Base-by-base conservation (phyloP, 192 early-diverging fungal genomes). In the Coemansia sp. region DNA sequence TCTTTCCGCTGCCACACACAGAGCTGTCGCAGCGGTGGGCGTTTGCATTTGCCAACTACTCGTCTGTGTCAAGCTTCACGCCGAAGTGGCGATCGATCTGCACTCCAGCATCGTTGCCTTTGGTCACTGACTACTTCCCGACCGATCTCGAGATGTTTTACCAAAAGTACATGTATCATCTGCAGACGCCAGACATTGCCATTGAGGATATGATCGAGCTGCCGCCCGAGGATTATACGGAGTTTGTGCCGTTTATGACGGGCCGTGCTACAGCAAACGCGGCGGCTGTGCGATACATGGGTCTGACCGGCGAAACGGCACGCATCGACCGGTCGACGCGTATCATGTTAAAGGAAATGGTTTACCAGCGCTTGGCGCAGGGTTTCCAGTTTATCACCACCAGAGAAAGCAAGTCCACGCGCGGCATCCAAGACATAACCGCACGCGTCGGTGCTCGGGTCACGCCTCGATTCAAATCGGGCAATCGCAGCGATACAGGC, bases 81-180 rank as follows among this genome's bases (percentile, higher is more conserved):
- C 89, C 17, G 82, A 82, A 95, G 50, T 99, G 97, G 97, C 89
- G 88, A 56, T 95, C 95, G 5, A 67, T 99, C 19, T 91, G 88
- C 63, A 95, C 93, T 11, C 97, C 97, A 0, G 97, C 96, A 12
- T 95, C 92, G 70, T 76, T 99, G 44, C 97, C 97, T 9, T 74
- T 99, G 48, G 96, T 94, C 1, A 96, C 93, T 0, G 93, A 97
- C 67, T 95, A 86, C 60, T 91, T 89, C 12, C 83, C 92, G 4
- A 67, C 63, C 7, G 90, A 95, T 61, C 75, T 96, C 0, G 65
- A 69, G 41, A 72, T 81, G 7, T 75, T 84, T 11, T 98, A 95
- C 77, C 71, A 84, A n/a, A 87, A 93, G 67, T 92, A 92, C 71
- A 88, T 22, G 39, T 82, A 82, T 49, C 67, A 75, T 19, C n/a